Conservation (phyloP, 225 moss, liverwort and hornwort species). For the Antitrichia curtipendula region DNA sequence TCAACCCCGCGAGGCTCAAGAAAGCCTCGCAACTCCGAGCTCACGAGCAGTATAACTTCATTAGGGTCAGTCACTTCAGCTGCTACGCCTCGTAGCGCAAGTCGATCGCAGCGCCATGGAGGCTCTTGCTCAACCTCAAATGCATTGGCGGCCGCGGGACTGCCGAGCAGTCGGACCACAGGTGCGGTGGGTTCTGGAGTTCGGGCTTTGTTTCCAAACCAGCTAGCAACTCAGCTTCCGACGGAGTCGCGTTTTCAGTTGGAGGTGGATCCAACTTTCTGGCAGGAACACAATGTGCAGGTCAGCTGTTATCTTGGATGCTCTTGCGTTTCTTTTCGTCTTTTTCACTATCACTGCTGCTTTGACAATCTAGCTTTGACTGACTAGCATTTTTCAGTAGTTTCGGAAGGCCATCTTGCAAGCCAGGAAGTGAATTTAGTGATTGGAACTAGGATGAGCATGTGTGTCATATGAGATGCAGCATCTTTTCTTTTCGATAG, state of each 20-base stretch:
- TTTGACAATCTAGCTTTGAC: not conserved
- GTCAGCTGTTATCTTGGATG: slow-evolving; percentile 7
- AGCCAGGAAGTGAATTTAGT: not conserved
- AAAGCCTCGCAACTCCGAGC: slow-evolving; percentile 26
- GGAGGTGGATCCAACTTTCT: slow-evolving; percentile 79
- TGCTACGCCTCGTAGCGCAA: slow-evolving; percentile 52
- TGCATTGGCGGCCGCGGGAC: slow-evolving; percentile 17
- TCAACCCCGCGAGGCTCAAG: slow-evolving; percentile 27
- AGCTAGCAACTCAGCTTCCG: not conserved
- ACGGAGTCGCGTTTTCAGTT: slow-evolving; percentile 42
- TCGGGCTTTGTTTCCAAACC: slow-evolving; percentile 7
- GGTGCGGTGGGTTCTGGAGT: slow-evolving; percentile 13
- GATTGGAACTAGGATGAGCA: not conserved
- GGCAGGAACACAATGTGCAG: slow-evolving; percentile 85
- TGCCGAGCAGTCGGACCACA: slow-evolving; percentile 23
- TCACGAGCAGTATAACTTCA: slow-evolving; percentile 26
- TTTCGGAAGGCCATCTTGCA: not conserved
- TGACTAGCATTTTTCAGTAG: not conserved
- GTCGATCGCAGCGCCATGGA: slow-evolving; percentile 40
- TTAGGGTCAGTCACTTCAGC: slow-evolving; percentile 35
- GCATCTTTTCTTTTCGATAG: not conserved
- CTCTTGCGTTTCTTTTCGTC: not conserved
- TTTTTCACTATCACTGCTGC: not conserved
- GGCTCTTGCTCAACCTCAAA: slow-evolving; percentile 10
- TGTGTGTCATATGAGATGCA: not conserved